Base-by-base conservation (phyloP, 805 yeast species). In the Metschnikowia hibisci region DNA sequence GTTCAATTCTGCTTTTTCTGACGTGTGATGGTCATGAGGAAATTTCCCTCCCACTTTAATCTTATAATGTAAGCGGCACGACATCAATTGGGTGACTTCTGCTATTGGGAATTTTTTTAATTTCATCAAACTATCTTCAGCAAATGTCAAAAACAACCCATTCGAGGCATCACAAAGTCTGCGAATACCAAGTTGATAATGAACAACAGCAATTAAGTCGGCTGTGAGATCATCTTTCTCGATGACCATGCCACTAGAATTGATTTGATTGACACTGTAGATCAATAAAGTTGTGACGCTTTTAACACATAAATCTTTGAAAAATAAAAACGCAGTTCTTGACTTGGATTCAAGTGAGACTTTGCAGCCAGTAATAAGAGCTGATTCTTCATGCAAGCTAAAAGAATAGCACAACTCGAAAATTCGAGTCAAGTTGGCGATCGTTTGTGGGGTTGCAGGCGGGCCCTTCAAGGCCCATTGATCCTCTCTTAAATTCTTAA, bases 61-160 rank as follows among this genome's bases (percentile, higher is more conserved):
- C 2, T 69, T 63, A 39, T 87, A 72, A 34, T 88, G 95, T 54
- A 83, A 88, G 8, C 85, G 74, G 58, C 99, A 93, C 48, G 80
- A 73, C 16, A 93, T 63, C 27, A 87, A 73, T 55, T 91, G 98
- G 7, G 87, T 73, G 36, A 91, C 60, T 34, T 88, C 93, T 7
- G 71, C 69, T 35, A 84, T 90, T 5, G 56, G 51, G 2, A 84
- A 73, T 4, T 72, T 73, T 6, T 70, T 64, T 22, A 76, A 61
- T 0, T 64, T 52, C 12, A 78, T 66, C 27, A 85, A 63, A 14
- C 76, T 70, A 7, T 69, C 66, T 51, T 88, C 84, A 0, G 83
- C 68, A 22, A 84, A 63, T 13, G 71, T 68, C 39, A 93, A 65
- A 47, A 90, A 82, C 6, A 66, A 62, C 0, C 95, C 90, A 22